phyloP scores from a whole-genome alignment of 2,329 filamentous ascomycete genomes.

The Rhynchosporium agropyri region DNA sequence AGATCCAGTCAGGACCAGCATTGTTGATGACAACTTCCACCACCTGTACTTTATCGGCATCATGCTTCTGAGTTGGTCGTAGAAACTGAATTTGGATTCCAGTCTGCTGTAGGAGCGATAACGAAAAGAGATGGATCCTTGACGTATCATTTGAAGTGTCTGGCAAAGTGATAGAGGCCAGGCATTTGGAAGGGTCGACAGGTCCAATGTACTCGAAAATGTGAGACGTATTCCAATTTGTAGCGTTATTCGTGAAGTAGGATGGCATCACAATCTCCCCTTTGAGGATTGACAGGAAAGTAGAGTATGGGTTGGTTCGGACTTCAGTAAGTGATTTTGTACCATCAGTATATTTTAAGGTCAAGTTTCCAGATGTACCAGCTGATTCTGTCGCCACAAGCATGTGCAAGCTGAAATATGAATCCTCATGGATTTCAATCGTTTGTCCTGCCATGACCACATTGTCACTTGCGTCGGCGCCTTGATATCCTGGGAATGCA shows the following conservation, averaged over 20 bases:
- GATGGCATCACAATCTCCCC: slow-evolving; percentile 51
- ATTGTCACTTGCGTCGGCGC: slow-evolving; percentile 45
- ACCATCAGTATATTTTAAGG: slow-evolving; percentile 48
- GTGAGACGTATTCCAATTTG: slow-evolving; percentile 49
- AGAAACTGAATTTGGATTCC: slow-evolving; percentile 45
- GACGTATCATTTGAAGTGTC: slow-evolving; percentile 44
- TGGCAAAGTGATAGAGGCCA: slow-evolving; percentile 48
- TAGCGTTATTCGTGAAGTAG: slow-evolving; percentile 46
- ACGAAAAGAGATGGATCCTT: slow-evolving; percentile 48
- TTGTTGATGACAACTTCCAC: slow-evolving; percentile 49
- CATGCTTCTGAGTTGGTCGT: slow-evolving; percentile 49
- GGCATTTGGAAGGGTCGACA: slow-evolving; percentile 45
- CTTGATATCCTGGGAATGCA: slow-evolving; percentile 48
- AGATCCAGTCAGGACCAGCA: slow-evolving; percentile 44
- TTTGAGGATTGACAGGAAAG: slow-evolving; percentile 49
- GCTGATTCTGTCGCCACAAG: slow-evolving; percentile 49
- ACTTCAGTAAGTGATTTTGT: slow-evolving; percentile 47
- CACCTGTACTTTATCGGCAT: slow-evolving; percentile 44
- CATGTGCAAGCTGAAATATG: slow-evolving; percentile 49
- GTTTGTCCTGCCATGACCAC: slow-evolving; percentile 48
- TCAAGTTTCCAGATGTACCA: slow-evolving; percentile 46
- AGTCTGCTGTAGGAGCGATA: slow-evolving; percentile 46
- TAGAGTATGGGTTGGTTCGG: slow-evolving; percentile 49
- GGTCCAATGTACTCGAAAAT: slow-evolving; percentile 50
- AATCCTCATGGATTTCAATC: slow-evolving; percentile 42